phyloP scores from a whole-genome alignment of 768 basidiomycete genomes.

The Auricularia sp. region DNA sequence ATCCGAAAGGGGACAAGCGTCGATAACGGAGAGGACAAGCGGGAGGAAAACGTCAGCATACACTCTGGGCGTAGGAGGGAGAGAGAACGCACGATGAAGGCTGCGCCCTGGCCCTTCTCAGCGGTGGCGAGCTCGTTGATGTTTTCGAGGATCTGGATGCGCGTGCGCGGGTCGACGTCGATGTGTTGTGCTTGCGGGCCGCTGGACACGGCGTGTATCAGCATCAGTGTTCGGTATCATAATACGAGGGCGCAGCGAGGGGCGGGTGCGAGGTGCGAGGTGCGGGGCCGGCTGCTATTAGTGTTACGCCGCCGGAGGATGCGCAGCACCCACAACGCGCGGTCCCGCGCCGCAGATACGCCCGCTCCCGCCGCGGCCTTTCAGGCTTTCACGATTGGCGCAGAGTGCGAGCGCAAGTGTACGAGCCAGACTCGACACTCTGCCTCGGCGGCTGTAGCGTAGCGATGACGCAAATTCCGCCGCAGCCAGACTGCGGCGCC shows the following conservation, averaged over 20 bases:
- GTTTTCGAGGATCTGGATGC: constrained; percentile 77
- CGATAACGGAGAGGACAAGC: neutral
- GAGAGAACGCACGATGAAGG: constrained; percentile 58
- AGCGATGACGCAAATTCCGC: neutral
- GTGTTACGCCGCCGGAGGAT: no score
- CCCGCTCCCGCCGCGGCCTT: no score
- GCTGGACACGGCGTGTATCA: constrained; percentile 12
- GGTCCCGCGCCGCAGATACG: no score
- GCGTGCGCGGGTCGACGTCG: constrained; percentile 68
- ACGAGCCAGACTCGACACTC: no score
- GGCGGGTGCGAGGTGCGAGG: no score
- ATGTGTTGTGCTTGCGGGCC: constrained; percentile 38
- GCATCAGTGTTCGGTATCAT: no score
- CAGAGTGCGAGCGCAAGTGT: no score
- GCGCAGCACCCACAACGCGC: no score
- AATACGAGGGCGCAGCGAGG: no score
- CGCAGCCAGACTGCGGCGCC: no score
- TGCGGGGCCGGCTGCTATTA: no score
- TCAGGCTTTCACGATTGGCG: no score
- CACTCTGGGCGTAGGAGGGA: neutral
- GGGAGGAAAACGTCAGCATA: neutral
- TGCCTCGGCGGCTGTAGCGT: constrained; percentile 4
- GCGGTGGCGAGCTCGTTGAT: constrained; percentile 65
- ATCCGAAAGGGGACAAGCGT: neutral
- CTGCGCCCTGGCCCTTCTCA: constrained; percentile 86